phyloP scores from a whole-genome alignment of 1,284 basidiomycete species.

The Vanrija humicola region DNA sequence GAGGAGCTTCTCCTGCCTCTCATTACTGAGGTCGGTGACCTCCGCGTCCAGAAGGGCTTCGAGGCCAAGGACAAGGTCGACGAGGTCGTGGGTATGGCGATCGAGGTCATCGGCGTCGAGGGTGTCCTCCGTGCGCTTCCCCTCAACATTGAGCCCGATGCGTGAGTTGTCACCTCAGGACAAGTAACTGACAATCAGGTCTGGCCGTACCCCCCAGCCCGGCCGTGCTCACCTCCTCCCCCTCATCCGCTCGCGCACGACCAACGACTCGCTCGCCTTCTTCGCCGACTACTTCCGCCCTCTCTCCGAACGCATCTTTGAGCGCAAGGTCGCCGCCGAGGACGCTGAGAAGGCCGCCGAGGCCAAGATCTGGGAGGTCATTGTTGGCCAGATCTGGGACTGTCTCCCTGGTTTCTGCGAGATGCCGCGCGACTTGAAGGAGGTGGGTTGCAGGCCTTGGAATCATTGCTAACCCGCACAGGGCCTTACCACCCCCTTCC shows the following conservation, averaged over 20 bases:
- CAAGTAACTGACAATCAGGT: slow-evolving; percentile 11
- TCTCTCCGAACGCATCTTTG: slow-evolving; percentile 87
- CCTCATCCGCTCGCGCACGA: slow-evolving; percentile 67
- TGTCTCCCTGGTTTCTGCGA: slow-evolving; percentile 63
- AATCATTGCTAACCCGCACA: slow-evolving; percentile 48
- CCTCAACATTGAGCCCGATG: slow-evolving; percentile 78
- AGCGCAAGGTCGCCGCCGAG: slow-evolving; percentile 71
- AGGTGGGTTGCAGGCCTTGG: slow-evolving; percentile 19
- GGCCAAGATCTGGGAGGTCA: slow-evolving; percentile 88
- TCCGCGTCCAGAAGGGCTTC: slow-evolving; percentile 75
- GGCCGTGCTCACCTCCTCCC: slow-evolving; percentile 87
- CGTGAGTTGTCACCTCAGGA: slow-evolving; percentile 55
- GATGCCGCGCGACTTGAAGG: slow-evolving; percentile 71
- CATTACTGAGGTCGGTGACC: slow-evolving; percentile 68
- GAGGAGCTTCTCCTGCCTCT: slow-evolving; percentile 68
- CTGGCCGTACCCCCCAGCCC: slow-evolving; percentile 43
- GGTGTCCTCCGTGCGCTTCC: slow-evolving; percentile 73
- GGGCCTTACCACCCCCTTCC: slow-evolving; percentile 66
- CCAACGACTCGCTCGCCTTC: slow-evolving; percentile 78
- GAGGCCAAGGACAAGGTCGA: slow-evolving; percentile 90
- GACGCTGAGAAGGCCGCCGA: slow-evolving; percentile 68
- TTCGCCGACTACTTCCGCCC: slow-evolving; percentile 90
- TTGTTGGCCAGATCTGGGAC: slow-evolving; percentile 89
- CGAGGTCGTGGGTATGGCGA: slow-evolving; percentile 70
- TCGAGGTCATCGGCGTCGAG: slow-evolving; percentile 81